These are phyloP conservation scores for Coemansia sp. DNA, from an alignment of 192 early-diverging fungal species.

Conservation along the genomic window DNA sequence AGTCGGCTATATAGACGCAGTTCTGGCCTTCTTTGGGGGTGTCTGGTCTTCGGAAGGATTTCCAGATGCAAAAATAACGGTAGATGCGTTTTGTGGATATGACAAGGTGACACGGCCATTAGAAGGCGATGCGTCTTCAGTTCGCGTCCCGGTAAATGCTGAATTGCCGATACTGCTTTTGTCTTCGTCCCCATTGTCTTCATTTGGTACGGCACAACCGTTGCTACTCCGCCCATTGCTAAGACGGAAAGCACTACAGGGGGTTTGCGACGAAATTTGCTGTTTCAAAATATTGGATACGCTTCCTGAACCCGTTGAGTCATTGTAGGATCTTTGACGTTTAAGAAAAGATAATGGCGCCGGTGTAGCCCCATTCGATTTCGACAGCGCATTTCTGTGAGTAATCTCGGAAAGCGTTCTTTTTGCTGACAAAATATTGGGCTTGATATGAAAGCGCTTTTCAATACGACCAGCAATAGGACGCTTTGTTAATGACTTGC, in stretches of 20 bases:
- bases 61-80: slow-evolving; percentile 7
- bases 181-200: not conserved
- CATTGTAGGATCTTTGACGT: slow-evolving; percentile 1
- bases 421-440: slow-evolving; percentile 5
- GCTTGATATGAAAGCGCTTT: slow-evolving; percentile 17
- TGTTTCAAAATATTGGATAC: not conserved
- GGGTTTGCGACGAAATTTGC: not conserved
- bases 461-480: slow-evolving; percentile 8
- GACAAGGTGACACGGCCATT: slow-evolving; percentile 1
- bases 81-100: slow-evolving; percentile 14
- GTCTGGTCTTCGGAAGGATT: slow-evolving; percentile 22
- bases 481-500: slow-evolving; percentile 22
- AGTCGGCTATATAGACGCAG: slow-evolving; percentile 13
- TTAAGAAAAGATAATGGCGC: not conserved
- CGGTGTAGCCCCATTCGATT: not conserved
- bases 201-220: not conserved
- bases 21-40: slow-evolving; percentile 53
- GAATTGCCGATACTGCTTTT: not conserved
- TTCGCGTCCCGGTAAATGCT: not conserved
- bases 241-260: not conserved
- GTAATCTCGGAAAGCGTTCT: not conserved
- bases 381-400: not conserved
- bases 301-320: not conserved
- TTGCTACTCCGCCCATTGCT: not conserved
- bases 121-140: not conserved